Evolutionary conservation across 768 basidiomycete species (phyloP), one percentile per base, ranked within the genome.

Genomic region (Grammothele lineata): DNA sequence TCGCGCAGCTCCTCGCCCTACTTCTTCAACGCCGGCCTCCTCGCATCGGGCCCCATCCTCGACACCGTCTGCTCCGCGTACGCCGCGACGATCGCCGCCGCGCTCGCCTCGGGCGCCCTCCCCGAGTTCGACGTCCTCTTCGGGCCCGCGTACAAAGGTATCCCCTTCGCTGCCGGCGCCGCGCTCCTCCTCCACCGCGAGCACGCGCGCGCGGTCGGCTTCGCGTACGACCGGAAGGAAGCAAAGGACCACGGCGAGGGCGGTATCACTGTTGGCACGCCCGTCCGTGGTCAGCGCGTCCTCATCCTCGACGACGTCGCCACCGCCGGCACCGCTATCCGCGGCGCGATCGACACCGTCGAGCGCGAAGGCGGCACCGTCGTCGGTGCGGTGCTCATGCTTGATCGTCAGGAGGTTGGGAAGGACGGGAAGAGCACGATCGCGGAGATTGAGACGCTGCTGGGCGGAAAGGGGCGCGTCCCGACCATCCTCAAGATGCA

Each of bases 121-220:
- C 69, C 72, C 1, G 37, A 60, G 22, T 82, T 94, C 57, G 90
- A 95, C 56, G 78, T 97, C 37, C 75, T 98, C 26, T 96, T 98
- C 57, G 95, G 95, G 0, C 95, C 95, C 1, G 94, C 95, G 2
- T 98, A 98, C 72, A 98, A 98, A 70, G 95, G 92, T 21, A 98
- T 98, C 60, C 78, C 93, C 0, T 81, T 99, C 41, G 94, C 93
- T 0, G 87, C 94, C 0, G 77, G 86, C 26, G 89, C 94, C 3
- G 75, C 87, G 3, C 74, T 94, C 17, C 74, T 84, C 18, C 75
- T 99, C 27, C 75, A 83, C 46, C 76, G 84, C 11, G 72, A 79
- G 38, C 73, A 90, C 59, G 67, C 70, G 4, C 72, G 81, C 34
- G 70, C 77, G 26, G 80, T 93, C 23, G 91, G 88, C 0, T 91